Base-by-base conservation (phyloP, 225 moss, liverwort and hornwort genomes). In the Ulota crispa region DNA sequence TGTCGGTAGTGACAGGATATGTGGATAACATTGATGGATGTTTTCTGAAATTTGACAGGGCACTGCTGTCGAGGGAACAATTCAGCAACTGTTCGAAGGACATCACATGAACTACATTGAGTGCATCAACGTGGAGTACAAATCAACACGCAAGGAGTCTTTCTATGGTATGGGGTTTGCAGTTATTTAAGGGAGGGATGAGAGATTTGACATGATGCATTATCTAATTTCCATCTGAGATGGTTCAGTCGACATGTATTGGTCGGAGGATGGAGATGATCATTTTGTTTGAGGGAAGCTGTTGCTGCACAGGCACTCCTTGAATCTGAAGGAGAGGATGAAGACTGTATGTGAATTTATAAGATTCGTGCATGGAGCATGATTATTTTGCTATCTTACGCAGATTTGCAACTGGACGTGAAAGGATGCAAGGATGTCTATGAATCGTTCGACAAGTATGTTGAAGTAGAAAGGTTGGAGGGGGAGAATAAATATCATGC, bases 31-130 rank as follows among this genome's bases (percentile, higher is more conserved):
- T 81, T 87, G 67, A 87, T 53, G 73, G 69, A 26, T 68, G 7
- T 83, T 57, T 6, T 4, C 36, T 32, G 68, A 68, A 57, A 50
- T 73, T 73, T 92, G 60, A 68, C 91, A 99, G 99, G 99, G 99
- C 42, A 99, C 99, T 80, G 99, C 99, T 54, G 99, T 99, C 31
- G 99, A 99, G 80, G 99, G 99, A 53, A 99, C 99, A 42, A 99
- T 99, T 66, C 99, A 99, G 89, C 94, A 99, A 83, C 91, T 99
- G 37, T 99, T 99, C 68, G 99, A 99, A 88, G 99, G 99, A 47
- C 99, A 99, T 83, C 99, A 99, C 84, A 99, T 99, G 99, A 99
- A 99, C 77, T 99, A 99, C 83, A 99, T 99, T 68, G 99, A 99
- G 85, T 99, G 99, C 85, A 99, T 99, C 84, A 96, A 99, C 75